Base-by-base conservation (phyloP, 352 stramenopile species). In the Thalassiosira mediterranea region DNA sequence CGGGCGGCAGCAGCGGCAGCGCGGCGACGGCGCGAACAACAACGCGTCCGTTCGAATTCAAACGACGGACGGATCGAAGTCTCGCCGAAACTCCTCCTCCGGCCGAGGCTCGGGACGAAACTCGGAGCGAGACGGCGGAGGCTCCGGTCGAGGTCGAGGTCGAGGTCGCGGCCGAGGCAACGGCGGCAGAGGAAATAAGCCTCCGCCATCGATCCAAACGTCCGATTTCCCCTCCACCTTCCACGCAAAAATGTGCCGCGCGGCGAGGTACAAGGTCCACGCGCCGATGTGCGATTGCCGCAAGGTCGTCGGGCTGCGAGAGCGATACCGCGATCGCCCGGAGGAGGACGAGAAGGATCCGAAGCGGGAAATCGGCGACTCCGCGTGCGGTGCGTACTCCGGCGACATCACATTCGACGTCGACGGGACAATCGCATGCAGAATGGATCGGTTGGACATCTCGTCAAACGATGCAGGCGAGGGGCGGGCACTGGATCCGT, bases 191-290 rank as follows among this genome's bases (percentile, higher is more conserved):
- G 7, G 34, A 42, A 28, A 7, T 5, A 48, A 31, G 13, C 15
- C 10, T 15, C 17, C 19, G 26, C 23, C 11, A 2, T 29, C 34
- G 54, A 48, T 48, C 21, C 13, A 52, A 29, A 51, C 56, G n/a
- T 21, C 32, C 11, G 44, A 72, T 47, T 71, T 78, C 31, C n/a
- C 5, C 10, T 59, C n/a, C 13, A 34, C 26, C 49, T 79, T 74
- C 17, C 65, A 76, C 54, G 44, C 51, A 3, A 49, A 64, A 17
- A 11, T 70, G 5, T 72, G 48, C 23, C 44, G 46, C 21, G 65
- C 72, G 4, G 42, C 59, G 4, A 51, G 51, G 48, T 83, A 83
- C 56, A 83, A 83, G 58, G 74, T 76, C 7, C 74, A 83, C 47
- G 57, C 58, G 15, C 75, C 68, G 0, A 47, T 42, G 8, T 83